These are phyloP conservation scores for Isatis lusitanica DNA, from an alignment of 441 rosid genomes.

Conservation along the genomic window DNA sequence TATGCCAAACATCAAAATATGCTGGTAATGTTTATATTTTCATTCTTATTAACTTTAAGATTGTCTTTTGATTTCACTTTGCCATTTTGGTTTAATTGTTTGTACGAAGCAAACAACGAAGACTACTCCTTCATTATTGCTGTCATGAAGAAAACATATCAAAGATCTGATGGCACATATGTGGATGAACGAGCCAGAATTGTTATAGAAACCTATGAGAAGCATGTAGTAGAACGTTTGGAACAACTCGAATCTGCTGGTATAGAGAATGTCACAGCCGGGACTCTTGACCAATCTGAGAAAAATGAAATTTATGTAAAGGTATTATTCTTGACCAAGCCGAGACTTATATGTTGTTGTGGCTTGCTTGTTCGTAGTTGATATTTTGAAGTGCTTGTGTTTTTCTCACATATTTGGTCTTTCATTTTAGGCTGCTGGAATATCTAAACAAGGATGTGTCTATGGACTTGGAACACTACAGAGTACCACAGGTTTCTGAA, in stretches of 20 bases:
- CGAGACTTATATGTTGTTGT: too few relatives aligned
- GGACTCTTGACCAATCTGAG: neutral
- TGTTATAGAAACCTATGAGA: neutral
- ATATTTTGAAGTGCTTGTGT: too few relatives aligned
- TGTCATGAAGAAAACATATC: constrained; percentile 14
- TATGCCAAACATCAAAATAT: neutral
- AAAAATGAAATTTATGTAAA: neutral
- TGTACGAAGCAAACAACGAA: constrained; percentile 15
- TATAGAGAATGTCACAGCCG: neutral
- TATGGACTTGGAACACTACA: too few relatives aligned
- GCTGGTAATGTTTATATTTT: neutral
- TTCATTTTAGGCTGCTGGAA: too few relatives aligned
- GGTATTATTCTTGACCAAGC: neutral
- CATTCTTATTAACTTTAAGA: neutral
- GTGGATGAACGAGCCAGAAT: neutral
- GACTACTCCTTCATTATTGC: neutral
- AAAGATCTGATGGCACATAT: neutral
- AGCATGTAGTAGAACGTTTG: neutral
- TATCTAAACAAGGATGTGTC: too few relatives aligned
- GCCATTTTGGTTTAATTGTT: too few relatives aligned
- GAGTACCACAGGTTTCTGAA: too few relatives aligned
- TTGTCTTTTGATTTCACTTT: neutral
- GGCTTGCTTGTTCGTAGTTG: too few relatives aligned
- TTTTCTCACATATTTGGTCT: too few relatives aligned
- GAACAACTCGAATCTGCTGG: neutral